Evolutionary conservation across 1,139 yeast genomes (phyloP), one percentile per base, ranked within the genome.

Genomic region (Pneumocystis jirovecii): DNA sequence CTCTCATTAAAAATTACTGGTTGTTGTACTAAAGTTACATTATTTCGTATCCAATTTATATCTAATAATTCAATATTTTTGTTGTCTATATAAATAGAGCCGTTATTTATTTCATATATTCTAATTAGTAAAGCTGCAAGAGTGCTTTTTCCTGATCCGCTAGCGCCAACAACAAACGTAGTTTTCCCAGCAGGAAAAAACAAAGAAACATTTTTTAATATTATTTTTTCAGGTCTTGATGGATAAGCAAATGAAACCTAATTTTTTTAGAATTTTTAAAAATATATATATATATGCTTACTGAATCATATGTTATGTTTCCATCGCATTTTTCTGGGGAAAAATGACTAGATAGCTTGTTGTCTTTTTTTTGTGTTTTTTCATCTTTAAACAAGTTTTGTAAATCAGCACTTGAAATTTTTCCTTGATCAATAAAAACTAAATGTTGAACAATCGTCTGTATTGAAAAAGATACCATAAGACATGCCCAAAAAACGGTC

Each of bases 61-160:
- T 81, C 77, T 3, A 89, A 70, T 0, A 73, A 69, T 0, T 75
- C 71, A 1, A 86, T 71, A 50, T 81, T 76, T 60, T 75, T 72
- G 0, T 83, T 86, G 72, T 85, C 91, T 25, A 90, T 74, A 6
- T 73, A 73, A 1, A 91, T 81, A 0, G 71, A 67, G 0, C 93
- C 91, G 0, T 73, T 67, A 4, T 73, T 70, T 0, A 80, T 76
- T 0, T 73, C 68, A 70, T 90, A 89, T 59, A 88, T 79, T 40
- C 82, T 82, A 67, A 86, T 73, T 1, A 93, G 71, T 3, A 93
- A 74, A 62, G 81, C 82, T 0, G 87, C 82, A 12, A 93, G 69
- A 0, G 97, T 87, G 0, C 97, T 89, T 73, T 93, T 93, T 0
- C 98, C 98, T 0, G 93, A 85, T 0, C 98, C 98, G 0, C 97